Evolutionary conservation across 1,284 basidiomycete genomes (phyloP).

Genomic region (Dichomitus squalens): DNA sequence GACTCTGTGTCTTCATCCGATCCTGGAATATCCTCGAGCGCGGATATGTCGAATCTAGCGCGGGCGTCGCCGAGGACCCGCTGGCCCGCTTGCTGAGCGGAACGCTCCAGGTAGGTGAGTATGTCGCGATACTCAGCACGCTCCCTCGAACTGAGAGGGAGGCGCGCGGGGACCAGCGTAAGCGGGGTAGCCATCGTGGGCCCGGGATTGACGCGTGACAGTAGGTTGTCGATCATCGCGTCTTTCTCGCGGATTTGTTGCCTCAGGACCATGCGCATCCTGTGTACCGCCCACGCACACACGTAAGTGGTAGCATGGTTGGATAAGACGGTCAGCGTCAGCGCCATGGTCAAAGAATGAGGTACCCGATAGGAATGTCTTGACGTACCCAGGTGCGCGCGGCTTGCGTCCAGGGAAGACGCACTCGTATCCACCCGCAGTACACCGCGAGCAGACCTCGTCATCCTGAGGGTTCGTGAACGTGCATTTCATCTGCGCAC

Average conservation of each 20-base stretch:
- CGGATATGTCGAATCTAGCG: conserved; percentile 32
- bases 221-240: conserved; percentile 34
- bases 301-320: background rate
- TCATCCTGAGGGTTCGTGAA: conserved; percentile 27
- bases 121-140: conserved; percentile 32
- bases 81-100: conserved; percentile 19
- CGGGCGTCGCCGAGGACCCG: conserved; percentile 21
- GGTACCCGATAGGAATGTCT: too few relatives aligned
- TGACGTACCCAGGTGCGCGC: conserved; percentile 36
- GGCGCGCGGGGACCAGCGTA: conserved; percentile 30
- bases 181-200: conserved; percentile 33
- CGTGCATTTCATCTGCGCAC: conserved; percentile 36
- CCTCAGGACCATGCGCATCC: conserved; percentile 34
- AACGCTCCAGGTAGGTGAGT: conserved; percentile 33
- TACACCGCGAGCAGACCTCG: conserved; percentile 31
- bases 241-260: conserved; percentile 39
- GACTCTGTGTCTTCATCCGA: conserved; percentile 28
- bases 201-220: conserved; percentile 33
- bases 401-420: conserved; percentile 39
- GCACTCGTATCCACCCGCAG: conserved; percentile 34
- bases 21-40: conserved; percentile 32
- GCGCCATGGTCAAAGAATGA: background rate
- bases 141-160: conserved; percentile 29
- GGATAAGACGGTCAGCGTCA: background rate
- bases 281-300: conserved; percentile 5